Evolutionary conservation across 2,329 filamentous ascomycete genomes (phyloP).

Genomic region (Exserohilum rostratum): DNA sequence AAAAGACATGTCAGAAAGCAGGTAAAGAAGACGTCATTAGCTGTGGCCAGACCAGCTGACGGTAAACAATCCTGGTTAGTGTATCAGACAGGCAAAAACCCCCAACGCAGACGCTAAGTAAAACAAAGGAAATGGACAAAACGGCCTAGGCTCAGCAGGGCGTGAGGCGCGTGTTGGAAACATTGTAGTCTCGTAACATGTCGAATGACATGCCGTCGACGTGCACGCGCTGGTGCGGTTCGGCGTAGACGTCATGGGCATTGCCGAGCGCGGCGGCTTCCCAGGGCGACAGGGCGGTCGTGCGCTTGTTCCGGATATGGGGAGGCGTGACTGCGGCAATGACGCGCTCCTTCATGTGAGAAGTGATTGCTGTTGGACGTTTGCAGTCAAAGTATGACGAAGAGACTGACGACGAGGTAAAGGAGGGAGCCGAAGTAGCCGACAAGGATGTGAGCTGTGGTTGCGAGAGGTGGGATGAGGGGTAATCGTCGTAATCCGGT

Average conservation of each 20-base stretch:
- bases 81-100: constrained; percentile 13
- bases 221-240: constrained; percentile 40
- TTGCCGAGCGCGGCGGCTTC: constrained; percentile 36
- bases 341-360: constrained; percentile 35
- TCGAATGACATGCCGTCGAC: constrained; percentile 48
- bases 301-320: constrained; percentile 21
- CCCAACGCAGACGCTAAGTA: constrained; percentile 22
- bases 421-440: constrained; percentile 43
- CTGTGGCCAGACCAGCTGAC: constrained; percentile 36
- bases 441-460: constrained; percentile 40
- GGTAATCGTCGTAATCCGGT: constrained; percentile 27
- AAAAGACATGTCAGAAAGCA: constrained; percentile 19
- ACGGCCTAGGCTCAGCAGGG: constrained; percentile 26
- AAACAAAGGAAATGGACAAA: constrained; percentile 10
- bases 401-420: constrained; percentile 28
- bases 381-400: constrained; percentile 46
- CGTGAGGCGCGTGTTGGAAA: constrained; percentile 28
- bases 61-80: constrained; percentile 12
- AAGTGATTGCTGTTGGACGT: constrained; percentile 27
- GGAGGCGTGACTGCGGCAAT: constrained; percentile 42
- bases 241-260: constrained; percentile 41
- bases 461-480: constrained; percentile 33
- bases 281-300: constrained; percentile 43
- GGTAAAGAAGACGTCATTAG: constrained; percentile 4
- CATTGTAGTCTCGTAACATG: constrained; percentile 38